Base-by-base conservation (phyloP, 331 rosid species). In the Malus hybrid region DNA sequence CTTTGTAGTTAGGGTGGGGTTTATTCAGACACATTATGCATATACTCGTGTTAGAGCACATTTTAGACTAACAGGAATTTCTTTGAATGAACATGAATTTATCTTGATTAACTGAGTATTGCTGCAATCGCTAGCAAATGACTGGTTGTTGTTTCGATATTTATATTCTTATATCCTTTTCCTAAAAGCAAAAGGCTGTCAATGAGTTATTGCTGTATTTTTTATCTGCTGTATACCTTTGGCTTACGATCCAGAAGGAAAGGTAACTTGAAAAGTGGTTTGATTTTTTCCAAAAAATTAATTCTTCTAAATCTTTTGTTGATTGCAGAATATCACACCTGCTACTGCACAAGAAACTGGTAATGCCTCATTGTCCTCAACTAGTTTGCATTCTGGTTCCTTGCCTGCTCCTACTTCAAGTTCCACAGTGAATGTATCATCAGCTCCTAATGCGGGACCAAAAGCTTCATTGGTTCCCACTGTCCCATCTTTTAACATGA, bases 401-500 rank as follows among this genome's bases (percentile, higher is more conserved):
- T 77, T 55, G 8, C 83, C 81, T 61, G 75, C 87, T 71, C 74
- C 80, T 70, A 75, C 88, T 69, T 84, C 89, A 34, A 79, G 67
- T 68, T 76, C 88, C 31, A 32, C 84, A n/a, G 69, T 66, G 77
- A 80, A 83, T 61, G 77, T 76, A 55, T 77, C 84, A 24, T 76
- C 86, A 79, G 83, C 83, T 79, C 87, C 92, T 33, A 86, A 81
- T 77, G 79, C 72, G 77, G 85, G 77, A 31, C 85, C 85, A 48
- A 15, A 88, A 70, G 72, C 88, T 79, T 73, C 81, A 48, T 86
- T 90, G 92, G 74, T 81, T 83, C 85, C 90, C 42, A 68, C 88
- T 46, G 76, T 81, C 70, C 87, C 71, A 62, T 46, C 89, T 69
- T 86, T 89, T 70, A 80, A 84, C 28, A 42, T 65, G 75, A 88